Evolutionary conservation across 2,329 filamentous ascomycete species (phyloP).

Genomic region (Colletotrichum sansevieriae): DNA sequence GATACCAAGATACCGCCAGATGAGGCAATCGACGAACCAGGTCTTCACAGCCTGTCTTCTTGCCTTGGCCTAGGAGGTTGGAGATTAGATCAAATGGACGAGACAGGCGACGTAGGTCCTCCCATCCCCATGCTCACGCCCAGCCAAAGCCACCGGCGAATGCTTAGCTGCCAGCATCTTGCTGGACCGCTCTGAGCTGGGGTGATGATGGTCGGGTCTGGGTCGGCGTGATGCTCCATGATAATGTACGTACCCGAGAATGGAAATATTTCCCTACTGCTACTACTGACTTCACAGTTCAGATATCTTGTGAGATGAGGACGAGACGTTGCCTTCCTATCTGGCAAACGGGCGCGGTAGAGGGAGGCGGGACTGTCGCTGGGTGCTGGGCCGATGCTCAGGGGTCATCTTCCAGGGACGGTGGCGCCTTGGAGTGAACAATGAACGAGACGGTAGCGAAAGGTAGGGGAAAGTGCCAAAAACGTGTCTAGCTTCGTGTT

Average conservation of each 20-base stretch:
- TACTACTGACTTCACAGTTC: no score
- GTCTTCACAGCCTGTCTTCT: neutral
- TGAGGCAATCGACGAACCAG: conserved; percentile 35
- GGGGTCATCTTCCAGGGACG: conserved; percentile 27
- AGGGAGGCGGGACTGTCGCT: conserved; percentile 2
- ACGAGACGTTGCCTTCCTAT: neutral
- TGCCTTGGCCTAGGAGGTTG: conserved; percentile 33
- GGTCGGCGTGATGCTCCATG: neutral
- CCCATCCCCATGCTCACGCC: neutral
- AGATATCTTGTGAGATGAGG: neutral
- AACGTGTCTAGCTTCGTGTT: neutral
- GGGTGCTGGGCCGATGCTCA: conserved; percentile 18
- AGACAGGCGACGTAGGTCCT: conserved; percentile 5
- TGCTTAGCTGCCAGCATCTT: conserved; percentile 11
- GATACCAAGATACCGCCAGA: conserved; percentile 38
- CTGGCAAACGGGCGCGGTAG: conserved; percentile 17
- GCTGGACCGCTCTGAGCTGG: neutral
- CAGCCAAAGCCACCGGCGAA: neutral
- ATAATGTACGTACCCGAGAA: conserved; percentile 29
- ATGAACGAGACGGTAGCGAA: neutral
- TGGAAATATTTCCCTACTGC: conserved; percentile 9
- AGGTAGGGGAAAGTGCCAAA: neutral
- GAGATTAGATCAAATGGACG: conserved; percentile 39
- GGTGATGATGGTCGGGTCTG: neutral
- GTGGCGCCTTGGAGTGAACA: neutral